These are phyloP conservation scores for Podila verticillata DNA, from an alignment of 192 early-diverging fungal genomes.

Conservation along the genomic window DNA sequence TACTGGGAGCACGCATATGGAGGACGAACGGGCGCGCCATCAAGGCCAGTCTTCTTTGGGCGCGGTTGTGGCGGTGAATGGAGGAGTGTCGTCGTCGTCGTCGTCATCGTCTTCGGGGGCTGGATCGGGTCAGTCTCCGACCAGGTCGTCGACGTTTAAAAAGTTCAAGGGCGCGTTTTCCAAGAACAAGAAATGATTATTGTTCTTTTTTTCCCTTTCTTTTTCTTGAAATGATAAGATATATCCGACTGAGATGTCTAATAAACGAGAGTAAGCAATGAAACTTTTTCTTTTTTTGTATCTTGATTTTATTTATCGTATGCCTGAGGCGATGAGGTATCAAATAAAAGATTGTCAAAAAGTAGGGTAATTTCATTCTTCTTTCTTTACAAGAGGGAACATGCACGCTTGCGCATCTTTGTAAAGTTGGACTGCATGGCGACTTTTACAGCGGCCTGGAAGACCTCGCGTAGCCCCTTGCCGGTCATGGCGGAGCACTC, in stretches of 20 bases:
- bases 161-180: no score
- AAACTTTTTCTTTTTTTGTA: no score
- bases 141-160: no score
- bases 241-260: no score
- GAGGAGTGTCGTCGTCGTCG: not conserved
- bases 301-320: no score
- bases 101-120: not conserved
- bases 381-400: conserved; percentile 42
- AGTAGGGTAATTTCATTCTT: no score
- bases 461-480: conserved; percentile 55
- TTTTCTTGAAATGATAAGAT: no score
- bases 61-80: not conserved
- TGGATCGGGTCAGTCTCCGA: no score
- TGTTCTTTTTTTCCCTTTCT: no score
- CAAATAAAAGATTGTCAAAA: not conserved
- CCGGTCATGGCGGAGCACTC: conserved; percentile 63
- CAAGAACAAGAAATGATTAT: no score
- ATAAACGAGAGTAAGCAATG: no score
- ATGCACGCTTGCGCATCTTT: conserved; percentile 54
- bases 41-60: not conserved
- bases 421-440: conserved; percentile 54
- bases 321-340: no score
- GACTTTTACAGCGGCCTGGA: conserved; percentile 55
- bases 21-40: not conserved
- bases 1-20: not conserved